A percentile compares a stretch with the other conserved stretches of the same genome.
Conservation (phyloP, 257 asterid species). For the Solanum chiquidenum region DNA sequence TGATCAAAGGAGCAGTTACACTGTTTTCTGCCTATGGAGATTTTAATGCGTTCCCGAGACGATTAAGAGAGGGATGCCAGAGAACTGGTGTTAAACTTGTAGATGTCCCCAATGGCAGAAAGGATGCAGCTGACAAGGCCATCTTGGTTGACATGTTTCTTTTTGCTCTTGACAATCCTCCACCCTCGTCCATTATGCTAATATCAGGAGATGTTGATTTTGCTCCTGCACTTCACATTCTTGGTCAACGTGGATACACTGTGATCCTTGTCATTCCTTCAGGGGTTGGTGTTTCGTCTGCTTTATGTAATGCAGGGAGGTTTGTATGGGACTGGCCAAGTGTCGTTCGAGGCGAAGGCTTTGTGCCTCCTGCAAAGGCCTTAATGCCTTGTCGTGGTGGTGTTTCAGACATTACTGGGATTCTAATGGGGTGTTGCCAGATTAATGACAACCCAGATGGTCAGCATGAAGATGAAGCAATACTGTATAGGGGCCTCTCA, state of each 20-base stretch:
- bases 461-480: conserved; percentile 72
- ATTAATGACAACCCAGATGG: conserved; percentile 27
- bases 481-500: conserved; percentile 53
- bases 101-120: conserved; percentile 86
- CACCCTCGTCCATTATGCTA: conserved; percentile 85
- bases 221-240: conserved; percentile 88
- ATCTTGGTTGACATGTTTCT: conserved; percentile 93
- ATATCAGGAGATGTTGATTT: conserved; percentile 98
- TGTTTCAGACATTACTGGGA: conserved; percentile 24
- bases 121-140: conserved; percentile 96
- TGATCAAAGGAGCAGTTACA: conserved; percentile 65
- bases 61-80: conserved; percentile 91
- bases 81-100: conserved; percentile 86
- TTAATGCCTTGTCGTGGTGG: conserved; percentile 19
- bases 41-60: conserved; percentile 72
- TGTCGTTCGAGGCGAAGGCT: conserved; percentile 83
- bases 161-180: conserved; percentile 85
- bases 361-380: conserved; percentile 50
- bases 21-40: conserved; percentile 79
- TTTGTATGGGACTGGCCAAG: conserved; percentile 93
- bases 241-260: conserved; percentile 91
- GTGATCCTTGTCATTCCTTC: conserved; percentile 79
- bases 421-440: conserved; percentile 28
- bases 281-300: conserved; percentile 60
- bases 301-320: conserved; percentile 75